These are phyloP conservation scores for Starmerella potacharoeniae DNA, from an alignment of 805 yeast species.

Conservation along the genomic window DNA sequence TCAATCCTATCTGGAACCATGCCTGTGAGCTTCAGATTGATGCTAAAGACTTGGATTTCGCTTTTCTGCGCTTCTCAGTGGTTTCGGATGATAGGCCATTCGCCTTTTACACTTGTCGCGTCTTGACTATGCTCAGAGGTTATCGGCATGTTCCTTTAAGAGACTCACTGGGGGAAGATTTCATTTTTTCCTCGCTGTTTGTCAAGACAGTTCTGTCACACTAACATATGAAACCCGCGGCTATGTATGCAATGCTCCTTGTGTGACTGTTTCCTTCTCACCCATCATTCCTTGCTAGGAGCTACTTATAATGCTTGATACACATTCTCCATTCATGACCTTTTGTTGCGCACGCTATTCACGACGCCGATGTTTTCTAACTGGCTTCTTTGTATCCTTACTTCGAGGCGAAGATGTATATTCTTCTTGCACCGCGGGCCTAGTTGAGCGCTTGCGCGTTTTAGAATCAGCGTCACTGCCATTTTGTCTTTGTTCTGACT, in stretches of 20 bases:
- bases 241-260: too few species aligned
- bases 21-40: slow-evolving; percentile 36
- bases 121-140: slow-evolving; percentile 60
- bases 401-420: too few species aligned
- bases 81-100: slow-evolving; percentile 29
- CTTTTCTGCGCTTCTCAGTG: slow-evolving; percentile 31
- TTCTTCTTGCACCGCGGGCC: too few species aligned
- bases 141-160: slow-evolving; percentile 70
- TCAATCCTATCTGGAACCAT: slow-evolving; percentile 75
- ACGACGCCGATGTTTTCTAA: too few species aligned
- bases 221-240: background rate
- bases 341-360: too few species aligned
- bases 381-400: too few species aligned
- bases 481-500: background rate
- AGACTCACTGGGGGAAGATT: slow-evolving; percentile 73
- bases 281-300: too few species aligned
- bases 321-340: too few species aligned
- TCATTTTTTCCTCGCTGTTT: slow-evolving; percentile 46
- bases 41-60: slow-evolving; percentile 25
- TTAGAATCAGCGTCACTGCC: too few species aligned
- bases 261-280: too few species aligned
- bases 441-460: background rate
- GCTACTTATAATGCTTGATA: too few species aligned
- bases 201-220: slow-evolving; percentile 23
- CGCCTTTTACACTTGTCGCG: slow-evolving; percentile 52